phyloP scores from a whole-genome alignment of 202 grass and related monocot genomes.

The Eragrostis tef region DNA sequence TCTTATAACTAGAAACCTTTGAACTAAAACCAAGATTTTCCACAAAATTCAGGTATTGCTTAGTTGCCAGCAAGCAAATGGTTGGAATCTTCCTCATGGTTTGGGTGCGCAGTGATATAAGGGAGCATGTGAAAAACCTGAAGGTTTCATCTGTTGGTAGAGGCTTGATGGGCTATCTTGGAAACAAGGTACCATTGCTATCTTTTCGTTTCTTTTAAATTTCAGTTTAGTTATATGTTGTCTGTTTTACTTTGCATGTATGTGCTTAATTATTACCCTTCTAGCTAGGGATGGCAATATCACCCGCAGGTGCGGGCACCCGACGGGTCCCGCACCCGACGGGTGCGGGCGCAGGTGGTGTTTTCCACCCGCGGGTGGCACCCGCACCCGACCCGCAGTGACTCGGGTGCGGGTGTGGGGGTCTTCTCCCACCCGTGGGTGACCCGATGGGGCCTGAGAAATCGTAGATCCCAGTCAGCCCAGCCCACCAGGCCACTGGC shows the following conservation, averaged over 20 bases:
- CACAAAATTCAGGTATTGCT: constrained; percentile 68
- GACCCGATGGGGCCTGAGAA: no score
- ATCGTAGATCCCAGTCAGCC: no score
- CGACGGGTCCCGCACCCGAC: no score
- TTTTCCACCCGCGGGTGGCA: no score
- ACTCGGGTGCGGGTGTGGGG: no score
- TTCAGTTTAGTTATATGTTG: background rate
- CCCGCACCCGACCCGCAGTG: no score
- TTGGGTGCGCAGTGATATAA: constrained; percentile 88
- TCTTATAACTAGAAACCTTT: background rate
- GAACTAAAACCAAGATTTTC: constrained; percentile 32
- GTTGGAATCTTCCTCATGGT: constrained; percentile 93
- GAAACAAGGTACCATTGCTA: constrained; percentile 74
- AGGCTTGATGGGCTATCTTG: constrained; percentile 97
- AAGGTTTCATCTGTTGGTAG: constrained; percentile 97
- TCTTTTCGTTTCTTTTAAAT: constrained; percentile 19
- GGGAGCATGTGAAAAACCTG: constrained; percentile 81
- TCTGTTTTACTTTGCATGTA: constrained; percentile 6
- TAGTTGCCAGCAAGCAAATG: constrained; percentile 98
- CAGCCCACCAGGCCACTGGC: no score
- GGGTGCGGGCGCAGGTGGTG: no score
- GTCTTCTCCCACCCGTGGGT: no score
- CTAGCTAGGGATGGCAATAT: no score
- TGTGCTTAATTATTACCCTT: background rate
- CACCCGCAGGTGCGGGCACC: no score